A percentile compares a stretch with the other conserved stretches of the same genome.
Conservation (phyloP, 768 basidiomycete species). For the Suillus decipiens region DNA sequence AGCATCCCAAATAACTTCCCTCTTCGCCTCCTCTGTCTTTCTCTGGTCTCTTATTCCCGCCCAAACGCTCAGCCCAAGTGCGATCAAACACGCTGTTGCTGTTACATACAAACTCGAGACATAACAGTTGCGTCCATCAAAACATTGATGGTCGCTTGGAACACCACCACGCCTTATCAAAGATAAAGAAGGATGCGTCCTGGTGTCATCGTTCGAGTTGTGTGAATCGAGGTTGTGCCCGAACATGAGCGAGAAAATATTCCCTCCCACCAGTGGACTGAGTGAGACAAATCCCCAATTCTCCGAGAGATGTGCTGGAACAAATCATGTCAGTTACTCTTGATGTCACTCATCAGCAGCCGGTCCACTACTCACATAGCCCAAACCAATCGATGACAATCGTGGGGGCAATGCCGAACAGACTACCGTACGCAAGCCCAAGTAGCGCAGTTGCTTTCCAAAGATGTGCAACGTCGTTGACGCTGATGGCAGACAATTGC, state of each 20-base stretch:
- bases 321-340: background rate
- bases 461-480: conserved; percentile 59
- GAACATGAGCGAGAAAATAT: conserved; percentile 83
- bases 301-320: conserved; percentile 70
- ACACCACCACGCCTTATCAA: conserved; percentile 17
- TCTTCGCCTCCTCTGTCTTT: conserved; percentile 34
- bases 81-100: conserved; percentile 34
- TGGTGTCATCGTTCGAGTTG: conserved; percentile 26
- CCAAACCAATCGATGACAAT: conserved; percentile 90
- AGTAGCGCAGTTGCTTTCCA: conserved; percentile 51
- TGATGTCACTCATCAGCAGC: background rate
- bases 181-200: background rate
- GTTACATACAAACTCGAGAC: conserved; percentile 55
- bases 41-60: conserved; percentile 38
- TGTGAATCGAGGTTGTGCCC: conserved; percentile 82
- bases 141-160: conserved; percentile 46
- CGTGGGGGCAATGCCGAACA: conserved; percentile 76
- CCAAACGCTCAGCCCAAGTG: conserved; percentile 39
- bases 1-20: conserved; percentile 27
- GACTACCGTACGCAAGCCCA: conserved; percentile 62
- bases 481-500: conserved; percentile 58
- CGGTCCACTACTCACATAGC: conserved; percentile 54
- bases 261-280: conserved; percentile 76
- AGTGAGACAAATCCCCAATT: conserved; percentile 84
- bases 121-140: conserved; percentile 62